Evolutionary conservation across 2,329 filamentous ascomycete species (phyloP).

Genomic region (Monosporascus sp.): DNA sequence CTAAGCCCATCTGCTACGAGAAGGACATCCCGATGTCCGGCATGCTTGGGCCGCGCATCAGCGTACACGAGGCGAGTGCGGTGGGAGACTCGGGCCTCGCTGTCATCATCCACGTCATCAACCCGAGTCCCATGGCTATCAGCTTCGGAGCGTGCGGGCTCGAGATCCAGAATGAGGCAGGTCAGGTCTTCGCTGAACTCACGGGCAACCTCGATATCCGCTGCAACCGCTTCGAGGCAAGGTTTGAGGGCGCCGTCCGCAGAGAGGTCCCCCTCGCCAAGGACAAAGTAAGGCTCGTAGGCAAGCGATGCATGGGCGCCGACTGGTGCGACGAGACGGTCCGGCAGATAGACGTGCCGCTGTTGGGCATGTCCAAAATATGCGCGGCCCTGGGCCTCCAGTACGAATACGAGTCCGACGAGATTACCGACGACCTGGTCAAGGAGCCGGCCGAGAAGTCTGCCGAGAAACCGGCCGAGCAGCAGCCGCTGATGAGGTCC

Average conservation of each 20-base stretch:
- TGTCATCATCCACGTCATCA: conserved; percentile 12
- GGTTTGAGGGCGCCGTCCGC: conserved; percentile 12
- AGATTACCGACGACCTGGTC: neutral
- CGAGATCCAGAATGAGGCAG: conserved; percentile 14
- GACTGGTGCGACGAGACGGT: conserved; percentile 21
- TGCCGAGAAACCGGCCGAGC: neutral
- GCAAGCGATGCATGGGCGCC: conserved; percentile 15
- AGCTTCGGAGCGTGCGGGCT: conserved; percentile 21
- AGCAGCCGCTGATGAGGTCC: neutral
- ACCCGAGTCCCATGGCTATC: conserved; percentile 22
- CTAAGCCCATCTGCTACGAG: conserved; percentile 14
- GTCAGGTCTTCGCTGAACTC: conserved; percentile 14
- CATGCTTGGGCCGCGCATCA: conserved; percentile 15
- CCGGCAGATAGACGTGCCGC: conserved; percentile 18
- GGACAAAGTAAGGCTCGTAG: conserved; percentile 12
- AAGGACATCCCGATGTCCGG: conserved; percentile 15
- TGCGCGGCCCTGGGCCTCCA: conserved; percentile 10
- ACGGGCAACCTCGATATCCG: conserved; percentile 20
- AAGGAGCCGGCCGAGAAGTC: neutral
- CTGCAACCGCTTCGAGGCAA: conserved; percentile 12
- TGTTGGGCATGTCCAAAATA: conserved; percentile 8
- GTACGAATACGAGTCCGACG: neutral
- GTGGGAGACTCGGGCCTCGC: conserved; percentile 1
- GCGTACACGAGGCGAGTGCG: conserved; percentile 3
- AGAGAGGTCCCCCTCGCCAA: conserved; percentile 1